phyloP scores from a whole-genome alignment of 2,329 filamentous ascomycete genomes.

The Cladosporium sp. region DNA sequence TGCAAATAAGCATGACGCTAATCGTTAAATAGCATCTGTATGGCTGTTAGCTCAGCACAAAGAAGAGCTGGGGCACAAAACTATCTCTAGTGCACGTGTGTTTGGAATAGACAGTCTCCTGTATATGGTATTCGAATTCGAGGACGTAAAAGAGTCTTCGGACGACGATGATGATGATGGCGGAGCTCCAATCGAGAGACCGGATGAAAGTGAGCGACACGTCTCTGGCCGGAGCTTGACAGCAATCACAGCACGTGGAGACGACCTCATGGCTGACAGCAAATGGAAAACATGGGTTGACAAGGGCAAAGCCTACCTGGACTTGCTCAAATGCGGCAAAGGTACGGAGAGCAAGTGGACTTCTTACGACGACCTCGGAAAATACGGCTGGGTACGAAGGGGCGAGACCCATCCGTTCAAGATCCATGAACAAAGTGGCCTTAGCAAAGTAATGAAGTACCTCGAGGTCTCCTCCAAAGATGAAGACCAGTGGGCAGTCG shows the following conservation, averaged over 20 bases:
- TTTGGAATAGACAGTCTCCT: background rate
- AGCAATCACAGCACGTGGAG: no score
- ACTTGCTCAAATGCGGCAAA: background rate
- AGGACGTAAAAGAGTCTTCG: background rate
- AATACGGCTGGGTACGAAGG: background rate
- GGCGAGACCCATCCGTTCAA: background rate
- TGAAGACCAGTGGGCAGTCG: background rate
- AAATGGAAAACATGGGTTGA: background rate
- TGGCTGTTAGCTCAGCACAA: constrained; percentile 2
- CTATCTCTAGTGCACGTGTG: background rate
- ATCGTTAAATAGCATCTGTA: background rate
- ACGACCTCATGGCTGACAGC: no score
- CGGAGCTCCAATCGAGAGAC: background rate
- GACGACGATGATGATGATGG: background rate
- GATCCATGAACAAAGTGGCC: background rate
- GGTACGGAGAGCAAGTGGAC: constrained; percentile 10
- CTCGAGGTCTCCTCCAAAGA: background rate
- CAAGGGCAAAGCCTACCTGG: constrained; percentile 1
- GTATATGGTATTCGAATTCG: background rate
- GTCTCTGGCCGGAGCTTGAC: no score
- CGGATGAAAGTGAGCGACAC: no score
- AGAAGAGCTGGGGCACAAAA: constrained; percentile 5
- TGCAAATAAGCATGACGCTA: background rate
- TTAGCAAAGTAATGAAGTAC: background rate
- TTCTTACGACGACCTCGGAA: background rate